Evolutionary conservation across 2,329 filamentous ascomycete genomes (phyloP).

Genomic region (Diaporthe sp.): DNA sequence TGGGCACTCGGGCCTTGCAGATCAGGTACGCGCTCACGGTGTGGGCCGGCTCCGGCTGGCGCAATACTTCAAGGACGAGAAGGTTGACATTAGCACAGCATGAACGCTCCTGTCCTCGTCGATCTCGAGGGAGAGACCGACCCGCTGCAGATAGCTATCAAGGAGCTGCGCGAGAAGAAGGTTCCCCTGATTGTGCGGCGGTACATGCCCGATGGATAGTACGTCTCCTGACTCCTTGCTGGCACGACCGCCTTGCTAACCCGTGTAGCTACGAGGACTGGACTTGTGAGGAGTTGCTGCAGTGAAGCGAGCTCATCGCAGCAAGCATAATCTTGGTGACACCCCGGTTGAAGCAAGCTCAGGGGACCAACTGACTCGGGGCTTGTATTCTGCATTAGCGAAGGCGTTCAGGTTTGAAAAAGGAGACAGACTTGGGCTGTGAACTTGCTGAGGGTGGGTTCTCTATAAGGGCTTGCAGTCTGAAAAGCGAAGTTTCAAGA

Average conservation of each 20-base stretch:
- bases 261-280: slow-evolving; percentile 92
- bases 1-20: slow-evolving; percentile 93
- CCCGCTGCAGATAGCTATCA: slow-evolving; percentile 96
- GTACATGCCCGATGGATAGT: slow-evolving; percentile 97
- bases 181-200: slow-evolving; percentile 95
- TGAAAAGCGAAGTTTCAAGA: slow-evolving; percentile 1
- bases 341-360: slow-evolving; percentile 26
- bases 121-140: slow-evolving; percentile 98
- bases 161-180: slow-evolving; percentile 98
- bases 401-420: slow-evolving; percentile 48
- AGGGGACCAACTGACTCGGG: slow-evolving; percentile 27
- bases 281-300: slow-evolving; percentile 95
- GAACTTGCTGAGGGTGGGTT: slow-evolving; percentile 11
- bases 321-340: slow-evolving; percentile 22
- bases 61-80: background rate
- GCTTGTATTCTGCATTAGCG: slow-evolving; percentile 49
- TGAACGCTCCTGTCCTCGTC: slow-evolving; percentile 97
- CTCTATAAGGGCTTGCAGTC: background rate
- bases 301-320: slow-evolving; percentile 52
- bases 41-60: background rate
- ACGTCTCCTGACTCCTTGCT: slow-evolving; percentile 58
- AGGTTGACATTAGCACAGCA: slow-evolving; percentile 67
- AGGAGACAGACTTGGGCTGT: slow-evolving; percentile 27
- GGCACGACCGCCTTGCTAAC: slow-evolving; percentile 16
- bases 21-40: slow-evolving; percentile 78